These are phyloP conservation scores for Lepidium sativum DNA, from an alignment of 345 rosid genomes.

Conservation along the genomic window DNA sequence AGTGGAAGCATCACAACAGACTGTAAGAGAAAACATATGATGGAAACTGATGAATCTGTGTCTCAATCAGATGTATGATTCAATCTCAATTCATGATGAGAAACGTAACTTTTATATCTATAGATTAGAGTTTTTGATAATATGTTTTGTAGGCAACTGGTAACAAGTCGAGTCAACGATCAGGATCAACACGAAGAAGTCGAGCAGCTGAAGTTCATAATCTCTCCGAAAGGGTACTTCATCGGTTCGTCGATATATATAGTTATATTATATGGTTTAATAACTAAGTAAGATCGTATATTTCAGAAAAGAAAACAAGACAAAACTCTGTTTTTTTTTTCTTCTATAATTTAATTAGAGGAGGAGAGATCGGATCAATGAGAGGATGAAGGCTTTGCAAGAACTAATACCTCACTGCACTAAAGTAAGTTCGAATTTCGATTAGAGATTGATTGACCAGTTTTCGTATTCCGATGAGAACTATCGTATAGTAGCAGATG, in stretches of 20 bases:
- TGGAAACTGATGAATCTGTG: conserved; percentile 42
- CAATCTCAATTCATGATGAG: background rate
- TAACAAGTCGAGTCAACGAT: conserved; percentile 30
- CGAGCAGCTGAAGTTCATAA: conserved; percentile 75
- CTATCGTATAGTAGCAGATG: no score
- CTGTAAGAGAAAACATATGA: conserved; percentile 48
- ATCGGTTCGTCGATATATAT: conserved; percentile 9
- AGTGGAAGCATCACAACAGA: conserved; percentile 17
- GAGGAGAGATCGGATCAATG: conserved; percentile 84
- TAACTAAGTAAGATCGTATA: background rate
- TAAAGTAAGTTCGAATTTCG: conserved; percentile 42
- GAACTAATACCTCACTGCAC: conserved; percentile 88
- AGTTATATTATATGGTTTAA: background rate
- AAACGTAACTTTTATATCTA: background rate
- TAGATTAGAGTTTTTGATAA: background rate
- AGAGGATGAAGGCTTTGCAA: conserved; percentile 80
- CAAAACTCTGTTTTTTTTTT: conserved; percentile 5
- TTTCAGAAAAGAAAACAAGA: background rate
- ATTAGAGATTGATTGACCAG: background rate
- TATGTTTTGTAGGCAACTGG: conserved; percentile 35
- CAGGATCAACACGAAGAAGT: conserved; percentile 43
- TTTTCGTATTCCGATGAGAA: no score
- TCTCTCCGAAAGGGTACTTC: conserved; percentile 60
- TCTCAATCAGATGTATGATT: conserved; percentile 53
- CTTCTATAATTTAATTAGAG: conserved; percentile 33